Percentiles rank a stretch among this genome's conserved stretches.
phyloP scores from a whole-genome alignment of 129 eudicot genomes.

The Flaveria trinervia region DNA sequence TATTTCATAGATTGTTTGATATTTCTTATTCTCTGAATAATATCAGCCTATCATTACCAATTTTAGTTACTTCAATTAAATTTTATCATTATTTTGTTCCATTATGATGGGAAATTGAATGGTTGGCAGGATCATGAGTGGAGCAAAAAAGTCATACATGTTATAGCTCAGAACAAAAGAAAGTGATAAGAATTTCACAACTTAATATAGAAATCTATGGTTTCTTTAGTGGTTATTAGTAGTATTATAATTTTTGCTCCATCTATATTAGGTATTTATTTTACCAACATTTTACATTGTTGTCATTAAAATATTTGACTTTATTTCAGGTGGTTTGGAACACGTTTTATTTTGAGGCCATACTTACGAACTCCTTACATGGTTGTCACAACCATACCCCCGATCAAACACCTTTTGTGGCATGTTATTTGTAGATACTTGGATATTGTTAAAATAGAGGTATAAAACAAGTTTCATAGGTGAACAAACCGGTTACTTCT shows the following conservation, averaged over 20 bases:
- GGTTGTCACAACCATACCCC: no score
- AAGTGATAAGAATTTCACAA: constrained; percentile 54
- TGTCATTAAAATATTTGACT: no score
- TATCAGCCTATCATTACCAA: constrained; percentile 29
- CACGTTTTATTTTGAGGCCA: no score
- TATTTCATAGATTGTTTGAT: constrained; percentile 11
- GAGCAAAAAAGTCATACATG: no score
- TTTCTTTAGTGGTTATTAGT: not conserved
- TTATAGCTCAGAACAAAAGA: constrained; percentile 46
- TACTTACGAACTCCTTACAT: no score
- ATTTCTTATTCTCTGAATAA: constrained; percentile 4
- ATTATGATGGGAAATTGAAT: constrained; percentile 80
- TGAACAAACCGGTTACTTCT: no score
- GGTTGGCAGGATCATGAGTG: constrained; percentile 60
- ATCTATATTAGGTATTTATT: not conserved
- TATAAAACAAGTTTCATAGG: no score
- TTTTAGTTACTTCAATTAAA: constrained; percentile 88
- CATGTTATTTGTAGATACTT: constrained; percentile 57
- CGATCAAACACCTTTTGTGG: not conserved
- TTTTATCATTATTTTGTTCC: constrained; percentile 77
- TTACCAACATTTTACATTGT: no score
- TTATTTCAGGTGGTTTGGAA: constrained; percentile 62
- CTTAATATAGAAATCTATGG: not conserved
- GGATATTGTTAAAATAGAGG: not conserved
- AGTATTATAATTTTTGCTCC: not conserved